Conservation (phyloP, 2,329 filamentous ascomycete species). For the Cladosporium austrohemisphaericum region DNA sequence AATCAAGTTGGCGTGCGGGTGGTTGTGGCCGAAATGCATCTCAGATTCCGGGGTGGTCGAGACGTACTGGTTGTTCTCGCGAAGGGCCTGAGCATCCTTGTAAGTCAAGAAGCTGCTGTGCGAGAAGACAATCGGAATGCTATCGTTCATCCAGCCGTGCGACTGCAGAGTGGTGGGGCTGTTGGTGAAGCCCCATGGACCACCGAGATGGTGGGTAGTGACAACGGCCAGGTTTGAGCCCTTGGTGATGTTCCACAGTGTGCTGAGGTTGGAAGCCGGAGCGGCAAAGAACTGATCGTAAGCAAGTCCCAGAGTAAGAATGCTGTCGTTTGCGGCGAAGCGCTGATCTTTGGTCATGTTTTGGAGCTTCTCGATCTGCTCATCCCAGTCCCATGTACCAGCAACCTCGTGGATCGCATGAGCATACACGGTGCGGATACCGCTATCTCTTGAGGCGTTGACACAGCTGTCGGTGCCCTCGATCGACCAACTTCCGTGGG, state of each 20-base stretch:
- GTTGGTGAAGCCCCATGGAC: constrained; percentile 15
- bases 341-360: constrained; percentile 2
- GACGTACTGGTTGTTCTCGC: constrained; percentile 50
- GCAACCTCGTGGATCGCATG: constrained; percentile 15
- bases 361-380: constrained; percentile 15
- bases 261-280: constrained; percentile 23
- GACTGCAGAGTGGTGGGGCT: constrained; percentile 31
- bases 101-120: constrained; percentile 48
- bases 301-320: constrained; percentile 41
- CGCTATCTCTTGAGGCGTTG: constrained; percentile 41
- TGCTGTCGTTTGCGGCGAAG: constrained; percentile 1
- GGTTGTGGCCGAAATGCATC: constrained; percentile 56
- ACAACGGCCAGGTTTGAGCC: constrained; percentile 31
- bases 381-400: constrained; percentile 16
- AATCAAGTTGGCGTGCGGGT: constrained; percentile 42
- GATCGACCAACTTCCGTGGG: constrained; percentile 25
- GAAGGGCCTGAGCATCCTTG: constrained; percentile 41
- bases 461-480: constrained; percentile 23
- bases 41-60: constrained; percentile 59
- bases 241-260: constrained; percentile 12
- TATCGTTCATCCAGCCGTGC: constrained; percentile 41
- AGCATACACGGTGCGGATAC: constrained; percentile 30
- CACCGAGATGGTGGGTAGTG: constrained; percentile 38
- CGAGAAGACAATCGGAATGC: constrained; percentile 50
- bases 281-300: constrained; percentile 39